A percentile compares a stretch with the other conserved stretches of the same genome.
These are phyloP conservation scores for Beta lomatogona DNA, from an alignment of 179 eudicot species.

Conservation along the genomic window DNA sequence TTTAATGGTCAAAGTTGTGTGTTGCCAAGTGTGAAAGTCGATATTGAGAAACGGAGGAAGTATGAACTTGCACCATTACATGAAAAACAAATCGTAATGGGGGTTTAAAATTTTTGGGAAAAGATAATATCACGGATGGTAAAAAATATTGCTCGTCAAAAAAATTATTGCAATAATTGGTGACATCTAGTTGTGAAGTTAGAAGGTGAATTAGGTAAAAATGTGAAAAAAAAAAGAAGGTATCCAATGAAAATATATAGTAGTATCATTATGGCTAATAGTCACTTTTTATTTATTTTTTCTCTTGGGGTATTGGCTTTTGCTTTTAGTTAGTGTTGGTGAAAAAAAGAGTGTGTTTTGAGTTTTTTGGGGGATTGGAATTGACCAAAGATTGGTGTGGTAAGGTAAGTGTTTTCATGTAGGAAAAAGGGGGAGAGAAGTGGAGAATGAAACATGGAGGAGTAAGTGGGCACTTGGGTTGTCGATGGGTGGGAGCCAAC, in stretches of 20 bases:
- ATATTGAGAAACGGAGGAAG: too few species aligned
- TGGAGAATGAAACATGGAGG: slow-evolving; percentile 27
- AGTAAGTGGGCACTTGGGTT: slow-evolving; percentile 24
- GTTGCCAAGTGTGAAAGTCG: too few species aligned
- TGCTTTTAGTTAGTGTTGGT: slow-evolving; percentile 31
- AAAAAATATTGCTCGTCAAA: background rate
- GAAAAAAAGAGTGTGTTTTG: slow-evolving; percentile 29
- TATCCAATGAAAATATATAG: slow-evolving; percentile 25
- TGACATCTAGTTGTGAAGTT: slow-evolving; percentile 14
- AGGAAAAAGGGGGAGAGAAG: slow-evolving; percentile 28
- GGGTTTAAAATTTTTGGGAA: too few species aligned
- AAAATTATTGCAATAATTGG: background rate
- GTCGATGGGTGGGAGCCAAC: slow-evolving; percentile 25
- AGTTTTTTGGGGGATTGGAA: slow-evolving; percentile 20
- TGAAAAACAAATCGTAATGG: too few species aligned
- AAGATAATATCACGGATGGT: too few species aligned
- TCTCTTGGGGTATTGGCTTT: slow-evolving; percentile 5
- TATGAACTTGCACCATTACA: too few species aligned
- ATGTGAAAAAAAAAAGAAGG: slow-evolving; percentile 12
- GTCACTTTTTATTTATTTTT: background rate
- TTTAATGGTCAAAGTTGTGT: too few species aligned
- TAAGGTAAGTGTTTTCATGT: slow-evolving; percentile 21
- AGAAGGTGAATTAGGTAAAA: slow-evolving; percentile 8
- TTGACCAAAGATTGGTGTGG: slow-evolving; percentile 28
- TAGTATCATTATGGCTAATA: slow-evolving; percentile 23